Evolutionary conservation across 169 alveolate genomes (phyloP).

Genomic region (Ichthyophthirius multifiliis): DNA sequence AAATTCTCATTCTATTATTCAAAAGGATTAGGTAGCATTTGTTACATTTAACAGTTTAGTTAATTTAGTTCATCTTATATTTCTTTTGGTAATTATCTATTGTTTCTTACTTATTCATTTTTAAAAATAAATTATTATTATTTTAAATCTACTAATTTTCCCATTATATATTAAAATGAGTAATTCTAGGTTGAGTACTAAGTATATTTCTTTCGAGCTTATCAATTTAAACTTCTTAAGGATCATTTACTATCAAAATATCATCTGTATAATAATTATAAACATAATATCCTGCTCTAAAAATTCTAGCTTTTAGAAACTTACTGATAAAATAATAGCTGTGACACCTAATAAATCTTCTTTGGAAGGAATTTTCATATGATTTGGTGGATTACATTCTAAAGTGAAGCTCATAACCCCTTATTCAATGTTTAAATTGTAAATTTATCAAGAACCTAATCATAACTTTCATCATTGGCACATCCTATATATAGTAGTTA

Average conservation of each 20-base stretch:
- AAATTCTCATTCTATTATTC: too few relatives aligned
- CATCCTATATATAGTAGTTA: constrained; percentile 73
- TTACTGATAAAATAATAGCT: constrained; percentile 94
- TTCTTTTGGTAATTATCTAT: too few relatives aligned
- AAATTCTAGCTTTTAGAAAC: constrained; percentile 94
- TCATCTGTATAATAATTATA: constrained; percentile 93
- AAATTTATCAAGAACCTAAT: constrained; percentile 93
- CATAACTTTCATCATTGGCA: constrained; percentile 84
- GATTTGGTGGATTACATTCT: constrained; percentile 94
- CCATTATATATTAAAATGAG: constrained; percentile 96
- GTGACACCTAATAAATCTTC: constrained; percentile 94
- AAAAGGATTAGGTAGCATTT: background rate
- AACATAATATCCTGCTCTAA: constrained; percentile 96
- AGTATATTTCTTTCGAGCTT: constrained; percentile 92
- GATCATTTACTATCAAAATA: constrained; percentile 93
- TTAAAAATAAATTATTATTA: background rate
- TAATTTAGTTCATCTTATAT: too few relatives aligned
- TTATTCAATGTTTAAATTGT: constrained; percentile 91
- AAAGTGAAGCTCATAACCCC: constrained; percentile 95
- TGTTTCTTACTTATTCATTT: background rate
- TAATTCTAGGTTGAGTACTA: constrained; percentile 96
- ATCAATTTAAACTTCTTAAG: constrained; percentile 88
- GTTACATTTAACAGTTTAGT: background rate
- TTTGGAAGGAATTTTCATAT: constrained; percentile 77
- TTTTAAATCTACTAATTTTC: constrained; percentile 57